phyloP scores from a whole-genome alignment of 2,329 filamentous ascomycete species.

The Phaeosphaeriaceae sp. region DNA sequence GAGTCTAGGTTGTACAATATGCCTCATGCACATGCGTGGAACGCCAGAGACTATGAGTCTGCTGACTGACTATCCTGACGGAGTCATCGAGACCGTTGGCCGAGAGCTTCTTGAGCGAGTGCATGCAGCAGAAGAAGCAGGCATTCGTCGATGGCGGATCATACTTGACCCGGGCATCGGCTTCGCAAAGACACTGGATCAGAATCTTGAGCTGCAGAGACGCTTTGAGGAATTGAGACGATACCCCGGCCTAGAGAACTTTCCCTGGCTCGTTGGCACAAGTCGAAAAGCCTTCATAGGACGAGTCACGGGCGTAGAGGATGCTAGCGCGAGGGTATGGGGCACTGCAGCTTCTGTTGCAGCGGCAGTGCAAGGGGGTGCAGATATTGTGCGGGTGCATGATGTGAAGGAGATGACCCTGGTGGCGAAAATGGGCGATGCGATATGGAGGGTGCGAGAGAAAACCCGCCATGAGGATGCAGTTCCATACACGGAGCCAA shows the following conservation, averaged over 20 bases:
- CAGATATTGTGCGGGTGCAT: conserved; percentile 91
- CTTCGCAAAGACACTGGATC: conserved; percentile 82
- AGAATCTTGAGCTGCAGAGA: conserved; percentile 83
- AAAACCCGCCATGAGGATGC: background rate
- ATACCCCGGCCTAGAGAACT: conserved; percentile 62
- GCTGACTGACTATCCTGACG: conserved; percentile 68
- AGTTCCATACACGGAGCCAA: background rate
- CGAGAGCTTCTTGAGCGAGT: conserved; percentile 75
- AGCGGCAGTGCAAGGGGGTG: conserved; percentile 83
- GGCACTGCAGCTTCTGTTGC: conserved; percentile 90
- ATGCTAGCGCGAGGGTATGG: conserved; percentile 74
- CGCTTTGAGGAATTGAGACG: conserved; percentile 65
- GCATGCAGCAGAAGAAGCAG: conserved; percentile 76
- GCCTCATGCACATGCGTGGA: conserved; percentile 94
- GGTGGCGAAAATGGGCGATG: conserved; percentile 87
- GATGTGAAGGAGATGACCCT: conserved; percentile 86
- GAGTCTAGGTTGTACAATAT: conserved; percentile 76
- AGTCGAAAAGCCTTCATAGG: conserved; percentile 93
- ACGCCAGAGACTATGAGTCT: conserved; percentile 81
- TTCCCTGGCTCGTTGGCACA: conserved; percentile 89
- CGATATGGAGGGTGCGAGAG: conserved; percentile 71
- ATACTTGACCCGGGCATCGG: conserved; percentile 93
- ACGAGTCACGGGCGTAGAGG: conserved; percentile 75
- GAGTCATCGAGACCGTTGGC: conserved; percentile 70
- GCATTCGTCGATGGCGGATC: conserved; percentile 90